A percentile compares a stretch with the other conserved stretches of the same genome.
Evolutionary conservation across 2,329 filamentous ascomycete species (phyloP).

Genomic region (Nemania bipapillata): DNA sequence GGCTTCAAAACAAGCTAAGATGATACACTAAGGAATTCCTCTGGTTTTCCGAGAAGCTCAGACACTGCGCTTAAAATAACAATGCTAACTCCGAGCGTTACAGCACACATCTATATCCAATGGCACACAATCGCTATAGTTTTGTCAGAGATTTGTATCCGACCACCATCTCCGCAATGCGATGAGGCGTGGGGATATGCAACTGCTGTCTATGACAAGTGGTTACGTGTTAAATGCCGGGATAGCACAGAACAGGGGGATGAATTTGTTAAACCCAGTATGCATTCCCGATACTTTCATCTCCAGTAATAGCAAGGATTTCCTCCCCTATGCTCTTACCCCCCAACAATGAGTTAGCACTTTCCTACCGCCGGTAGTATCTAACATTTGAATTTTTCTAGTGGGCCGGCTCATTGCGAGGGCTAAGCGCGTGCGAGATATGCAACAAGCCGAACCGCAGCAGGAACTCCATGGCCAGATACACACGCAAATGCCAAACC

Average conservation of each 20-base stretch:
- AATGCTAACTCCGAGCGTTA: background rate
- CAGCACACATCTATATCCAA: constrained; percentile 34
- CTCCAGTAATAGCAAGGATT: background rate
- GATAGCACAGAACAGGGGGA: constrained; percentile 35
- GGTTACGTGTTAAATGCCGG: constrained; percentile 32
- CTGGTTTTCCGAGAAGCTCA: background rate
- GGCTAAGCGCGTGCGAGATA: constrained; percentile 30
- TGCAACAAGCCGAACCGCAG: constrained; percentile 24
- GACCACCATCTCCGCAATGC: constrained; percentile 36
- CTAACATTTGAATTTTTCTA: background rate
- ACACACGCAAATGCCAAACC: background rate
- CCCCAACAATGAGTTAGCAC: background rate
- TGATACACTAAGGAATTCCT: background rate
- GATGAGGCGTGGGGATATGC: constrained; percentile 35
- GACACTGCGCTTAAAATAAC: background rate
- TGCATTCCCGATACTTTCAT: background rate
- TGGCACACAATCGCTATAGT: constrained; percentile 37
- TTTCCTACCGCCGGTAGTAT: background rate
- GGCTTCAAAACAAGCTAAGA: too few species aligned
- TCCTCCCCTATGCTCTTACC: background rate
- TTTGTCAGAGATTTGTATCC: constrained; percentile 37
- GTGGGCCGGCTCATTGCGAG: constrained; percentile 33
- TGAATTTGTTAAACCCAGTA: constrained; percentile 33
- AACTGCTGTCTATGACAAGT: constrained; percentile 29
- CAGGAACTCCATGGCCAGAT: constrained; percentile 9